Conservation (phyloP, 139 green algal genomes). For the Astrephomene gubernaculifera region DNA sequence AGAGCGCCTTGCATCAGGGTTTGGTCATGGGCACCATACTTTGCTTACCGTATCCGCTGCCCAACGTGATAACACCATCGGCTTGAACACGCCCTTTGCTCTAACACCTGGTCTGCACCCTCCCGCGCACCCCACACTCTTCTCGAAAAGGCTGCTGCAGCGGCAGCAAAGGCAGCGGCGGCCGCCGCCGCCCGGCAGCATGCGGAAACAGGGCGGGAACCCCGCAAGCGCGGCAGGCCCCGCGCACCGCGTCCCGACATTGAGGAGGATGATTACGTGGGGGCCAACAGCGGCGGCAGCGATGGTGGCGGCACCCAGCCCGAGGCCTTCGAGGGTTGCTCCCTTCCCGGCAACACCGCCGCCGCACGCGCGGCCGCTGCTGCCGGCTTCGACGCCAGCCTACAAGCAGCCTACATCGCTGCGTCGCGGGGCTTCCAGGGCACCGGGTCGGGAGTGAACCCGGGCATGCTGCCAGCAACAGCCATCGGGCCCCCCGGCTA, state of each 20-base stretch:
- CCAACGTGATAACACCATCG: too few species aligned
- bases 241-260: constrained; percentile 30
- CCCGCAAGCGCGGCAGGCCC: constrained; percentile 23
- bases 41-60: too few species aligned
- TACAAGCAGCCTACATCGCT: constrained; percentile 22
- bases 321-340: not conserved
- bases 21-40: too few species aligned
- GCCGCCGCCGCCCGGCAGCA: not conserved
- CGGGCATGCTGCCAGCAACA: constrained; percentile 19
- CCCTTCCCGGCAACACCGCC: not conserved
- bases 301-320: not conserved
- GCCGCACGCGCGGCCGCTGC: not conserved
- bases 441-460: constrained; percentile 2
- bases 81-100: too few species aligned
- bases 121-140: too few species aligned
- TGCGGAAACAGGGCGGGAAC: not conserved
- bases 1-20: too few species aligned
- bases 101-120: too few species aligned
- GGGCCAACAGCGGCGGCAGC: not conserved
- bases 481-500: constrained; percentile 33
- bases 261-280: constrained; percentile 2
- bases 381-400: not conserved
- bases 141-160: too few species aligned
- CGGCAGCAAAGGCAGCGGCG: too few species aligned
- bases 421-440: constrained; percentile 29